A percentile compares a stretch with the other conserved stretches of the same genome.
phyloP scores from a whole-genome alignment of 139 green algal species.

The Tetraselmis chui region DNA sequence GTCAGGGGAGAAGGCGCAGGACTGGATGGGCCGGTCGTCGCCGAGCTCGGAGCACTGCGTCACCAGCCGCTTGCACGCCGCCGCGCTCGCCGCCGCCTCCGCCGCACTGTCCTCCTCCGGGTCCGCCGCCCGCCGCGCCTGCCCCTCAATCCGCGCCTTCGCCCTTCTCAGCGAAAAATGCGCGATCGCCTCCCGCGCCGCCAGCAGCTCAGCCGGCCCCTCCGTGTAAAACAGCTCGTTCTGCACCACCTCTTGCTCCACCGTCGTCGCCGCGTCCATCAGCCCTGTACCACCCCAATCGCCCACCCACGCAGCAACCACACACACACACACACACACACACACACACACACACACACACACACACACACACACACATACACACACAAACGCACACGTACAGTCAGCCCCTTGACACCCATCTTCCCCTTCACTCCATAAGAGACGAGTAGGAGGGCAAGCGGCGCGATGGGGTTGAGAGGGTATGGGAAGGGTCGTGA shows the following conservation, averaged over 20 bases:
- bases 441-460: no score
- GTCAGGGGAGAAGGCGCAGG: slow-evolving; percentile 66
- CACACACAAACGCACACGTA: no score
- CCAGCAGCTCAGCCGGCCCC: slow-evolving; percentile 49
- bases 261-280: background rate
- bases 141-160: slow-evolving; percentile 41
- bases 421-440: no score
- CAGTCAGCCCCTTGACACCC: slow-evolving; percentile 17
- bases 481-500: no score
- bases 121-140: slow-evolving; percentile 41
- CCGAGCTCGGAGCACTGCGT: slow-evolving; percentile 67
- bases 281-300: background rate
- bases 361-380: no score
- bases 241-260: slow-evolving; percentile 15
- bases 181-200: slow-evolving; percentile 52
- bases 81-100: background rate
- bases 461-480: no score
- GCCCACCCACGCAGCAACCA: no score
- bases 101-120: slow-evolving; percentile 31
- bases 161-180: slow-evolving; percentile 69
- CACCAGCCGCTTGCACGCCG: background rate
- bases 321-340: no score
- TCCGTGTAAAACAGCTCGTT: slow-evolving; percentile 94
- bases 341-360: no score
- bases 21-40: slow-evolving; percentile 75